Base-by-base conservation (phyloP, 176 grass and related monocot genomes). In the Oryza officinalis region DNA sequence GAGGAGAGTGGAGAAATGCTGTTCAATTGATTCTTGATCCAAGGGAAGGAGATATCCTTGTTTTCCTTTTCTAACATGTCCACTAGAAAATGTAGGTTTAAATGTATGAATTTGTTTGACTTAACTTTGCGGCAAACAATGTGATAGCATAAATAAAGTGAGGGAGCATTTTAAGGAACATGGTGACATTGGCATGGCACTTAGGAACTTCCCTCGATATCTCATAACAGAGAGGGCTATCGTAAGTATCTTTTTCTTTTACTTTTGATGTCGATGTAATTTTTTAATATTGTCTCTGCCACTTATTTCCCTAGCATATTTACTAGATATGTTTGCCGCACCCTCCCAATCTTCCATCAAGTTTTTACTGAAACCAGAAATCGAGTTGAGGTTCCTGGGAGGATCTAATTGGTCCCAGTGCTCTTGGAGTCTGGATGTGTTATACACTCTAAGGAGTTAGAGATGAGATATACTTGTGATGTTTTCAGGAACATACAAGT, bases 1-100 rank as follows among this genome's bases (percentile, higher is more conserved):
- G 76, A 91, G 95, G 95, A 88, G 95, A 98, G 57, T 98, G 95
- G 95, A 93, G 89, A 79, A 68, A 6, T 91, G 88, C 90, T 93
- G 89, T 92, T 68, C 74, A 46, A 64, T 87, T 98, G 85, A 95
- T 98, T 86, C 95, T 98, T 81, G 92, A 91, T 84, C 93, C 89
- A 84, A 98, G 76, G 76, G 92, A 95, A 91, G 95, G 91, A 90
- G 79, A 93, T 90, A 94, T 89, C 83, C 92, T 94, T 82, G 50
- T 85, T 69, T 71, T 71, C 43, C 79, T 71, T 65, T 41, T 14
- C 54, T 32, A 47, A 30, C 79, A 50, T 61, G 64, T 74, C 68
- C 75, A 38, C 69, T 37, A 80, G 41, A 87, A 75, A 75, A 50
- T 52, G 46, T 41, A 45, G 80, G 66, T 82, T 74, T 41, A 77